Percentiles rank a stretch among this genome's conserved stretches.
Conservation (phyloP, 1,139 yeast genomes). For the Scheffersomyces insectosa region DNA sequence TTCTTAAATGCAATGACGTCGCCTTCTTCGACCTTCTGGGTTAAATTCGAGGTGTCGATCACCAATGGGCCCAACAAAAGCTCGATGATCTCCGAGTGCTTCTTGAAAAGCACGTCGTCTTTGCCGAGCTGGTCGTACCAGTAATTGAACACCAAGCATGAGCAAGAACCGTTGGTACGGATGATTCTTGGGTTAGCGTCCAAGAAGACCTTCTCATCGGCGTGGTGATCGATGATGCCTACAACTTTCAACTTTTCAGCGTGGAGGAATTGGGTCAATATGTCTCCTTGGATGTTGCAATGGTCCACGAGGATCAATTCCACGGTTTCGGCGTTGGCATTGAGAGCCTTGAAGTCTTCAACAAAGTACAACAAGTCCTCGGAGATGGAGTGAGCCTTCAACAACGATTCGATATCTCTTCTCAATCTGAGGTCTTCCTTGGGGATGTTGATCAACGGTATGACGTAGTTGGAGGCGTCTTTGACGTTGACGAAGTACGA, state of each 20-base stretch:
- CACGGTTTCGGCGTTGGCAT: slow-evolving; percentile 14
- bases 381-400: slow-evolving; percentile 50
- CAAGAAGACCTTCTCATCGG: slow-evolving; percentile 57
- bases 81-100: slow-evolving; percentile 37
- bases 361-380: slow-evolving; percentile 56
- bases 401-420: slow-evolving; percentile 63
- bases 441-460: slow-evolving; percentile 78
- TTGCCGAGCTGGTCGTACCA: slow-evolving; percentile 42
- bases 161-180: slow-evolving; percentile 71
- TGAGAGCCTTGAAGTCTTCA: slow-evolving; percentile 55
- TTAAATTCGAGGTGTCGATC: slow-evolving; percentile 69
- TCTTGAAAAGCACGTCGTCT: slow-evolving; percentile 14
- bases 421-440: slow-evolving; percentile 64
- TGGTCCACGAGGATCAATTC: slow-evolving; percentile 77
- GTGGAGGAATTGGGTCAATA: slow-evolving; percentile 23
- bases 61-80: slow-evolving; percentile 68
- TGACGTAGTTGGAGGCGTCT: slow-evolving; percentile 21
- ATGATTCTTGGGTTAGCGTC: slow-evolving; percentile 61
- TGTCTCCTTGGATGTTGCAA: slow-evolving; percentile 63
- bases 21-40: slow-evolving; percentile 54
- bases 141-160: slow-evolving; percentile 67
- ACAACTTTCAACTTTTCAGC: slow-evolving; percentile 37
- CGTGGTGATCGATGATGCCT: slow-evolving; percentile 86
- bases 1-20: slow-evolving; percentile 49
- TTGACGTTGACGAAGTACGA: slow-evolving; percentile 53